Evolutionary conservation across 768 basidiomycete genomes (phyloP), one percentile per base, ranked within the genome.

Genomic region (Amanita rimosa): DNA sequence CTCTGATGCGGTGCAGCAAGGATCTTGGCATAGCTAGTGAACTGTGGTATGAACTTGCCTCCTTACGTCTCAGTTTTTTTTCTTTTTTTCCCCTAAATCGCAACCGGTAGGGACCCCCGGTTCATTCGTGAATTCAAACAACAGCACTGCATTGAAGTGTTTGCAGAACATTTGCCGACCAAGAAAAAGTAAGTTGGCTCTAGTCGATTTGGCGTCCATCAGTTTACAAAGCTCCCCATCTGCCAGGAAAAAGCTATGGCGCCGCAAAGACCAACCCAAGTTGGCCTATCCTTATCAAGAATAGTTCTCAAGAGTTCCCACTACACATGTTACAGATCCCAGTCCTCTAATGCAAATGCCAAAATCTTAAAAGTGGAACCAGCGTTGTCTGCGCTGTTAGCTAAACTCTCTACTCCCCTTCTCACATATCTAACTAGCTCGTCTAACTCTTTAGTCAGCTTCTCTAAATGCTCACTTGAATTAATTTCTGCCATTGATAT

Each of bases 1-100:
- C 95, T 0, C 70, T 98, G 26, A 96, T 97, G 94, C 73, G 95
- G 27, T 97, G 95, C 64, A 93, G 90, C 69, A 98, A 98, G 61
- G 95, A 98, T 60, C 68, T 98, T 35, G 95, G 95, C 9, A 75
- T 98, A 55, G 95, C 95, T 0, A 93, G 91, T 63, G 95, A 97
- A 66, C 79, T 98, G 19, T 97, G 95, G 93, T 92, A 55, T 52
- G 75, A 58, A 26, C 8, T 21, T 14, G 27, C 1, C 8, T 27
- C 1, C 8, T 27, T 4, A 26, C 41, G 13, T 36, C 13, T 37
- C 33, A 13, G 10, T 27, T 37, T 24, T 24, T 24, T 24, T n/a
- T n/a, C n/a, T n/a, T n/a, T n/a, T n/a, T n/a, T n/a, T 8, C 2
- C 31, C 3, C n/a, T 35, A 1, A 17, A 38, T 26, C 6, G 8